Evolutionary conservation across 2,329 filamentous ascomycete genomes (phyloP).

Genomic region (Trichoderma breve): DNA sequence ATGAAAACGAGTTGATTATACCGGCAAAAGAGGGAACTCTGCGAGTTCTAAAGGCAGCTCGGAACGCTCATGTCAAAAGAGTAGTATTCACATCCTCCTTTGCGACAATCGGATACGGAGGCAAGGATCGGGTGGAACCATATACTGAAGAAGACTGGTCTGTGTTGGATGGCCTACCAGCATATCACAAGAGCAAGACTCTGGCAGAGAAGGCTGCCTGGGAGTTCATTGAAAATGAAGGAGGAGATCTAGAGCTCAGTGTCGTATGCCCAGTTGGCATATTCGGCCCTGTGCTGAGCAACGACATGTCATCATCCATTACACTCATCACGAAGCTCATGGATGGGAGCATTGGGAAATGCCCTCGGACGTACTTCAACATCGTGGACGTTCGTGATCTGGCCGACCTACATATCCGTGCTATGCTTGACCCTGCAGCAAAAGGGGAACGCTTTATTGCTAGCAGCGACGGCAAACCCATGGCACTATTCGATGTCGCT

Average conservation of each 20-base stretch:
- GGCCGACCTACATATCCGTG: slow-evolving; percentile 27
- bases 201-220: slow-evolving; percentile 31
- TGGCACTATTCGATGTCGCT: neutral
- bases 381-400: slow-evolving; percentile 32
- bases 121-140: slow-evolving; percentile 41
- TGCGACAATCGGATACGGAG: slow-evolving; percentile 31
- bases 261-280: slow-evolving; percentile 30
- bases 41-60: slow-evolving; percentile 20
- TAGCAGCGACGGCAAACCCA: slow-evolving; percentile 11
- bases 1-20: slow-evolving; percentile 22
- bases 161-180: slow-evolving; percentile 24
- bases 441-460: slow-evolving; percentile 30
- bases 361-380: slow-evolving; percentile 27
- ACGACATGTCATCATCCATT: slow-evolving; percentile 8
- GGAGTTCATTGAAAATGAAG: slow-evolving; percentile 29
- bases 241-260: slow-evolving; percentile 28
- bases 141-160: slow-evolving; percentile 37
- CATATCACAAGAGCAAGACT: slow-evolving; percentile 26
- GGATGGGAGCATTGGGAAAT: neutral
- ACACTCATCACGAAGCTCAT: neutral
- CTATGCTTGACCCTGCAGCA: slow-evolving; percentile 20
- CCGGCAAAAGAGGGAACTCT: slow-evolving; percentile 26
- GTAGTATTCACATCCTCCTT: slow-evolving; percentile 48
- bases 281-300: slow-evolving; percentile 32
- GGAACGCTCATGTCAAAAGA: slow-evolving; percentile 32